phyloP scores from a whole-genome alignment of 1,284 basidiomycete genomes.

The Moesziomyces antarcticus region DNA sequence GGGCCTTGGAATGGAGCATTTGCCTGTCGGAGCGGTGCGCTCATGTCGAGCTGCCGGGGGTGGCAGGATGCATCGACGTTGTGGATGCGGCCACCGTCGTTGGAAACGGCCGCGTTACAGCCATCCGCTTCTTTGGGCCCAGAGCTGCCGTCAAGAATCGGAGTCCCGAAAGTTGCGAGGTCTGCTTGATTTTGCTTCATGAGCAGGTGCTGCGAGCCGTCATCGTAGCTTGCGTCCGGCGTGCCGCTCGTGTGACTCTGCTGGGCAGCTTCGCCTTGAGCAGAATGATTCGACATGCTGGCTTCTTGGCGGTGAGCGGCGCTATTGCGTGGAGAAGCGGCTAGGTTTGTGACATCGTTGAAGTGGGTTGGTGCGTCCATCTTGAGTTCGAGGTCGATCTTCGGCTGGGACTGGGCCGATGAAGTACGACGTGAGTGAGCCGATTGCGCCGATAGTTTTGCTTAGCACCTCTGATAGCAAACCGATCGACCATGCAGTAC shows the following conservation, averaged over 20 bases:
- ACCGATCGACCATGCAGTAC: too few relatives aligned
- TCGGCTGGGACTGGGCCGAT: constrained; percentile 3
- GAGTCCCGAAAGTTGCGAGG: constrained; percentile 4
- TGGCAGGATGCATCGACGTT: background rate
- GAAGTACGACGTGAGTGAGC: too few relatives aligned
- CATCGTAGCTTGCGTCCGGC: constrained; percentile 7
- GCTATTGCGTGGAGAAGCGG: constrained; percentile 8
- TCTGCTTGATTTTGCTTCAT: constrained; percentile 15
- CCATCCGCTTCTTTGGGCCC: too few relatives aligned
- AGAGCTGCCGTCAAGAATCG: background rate
- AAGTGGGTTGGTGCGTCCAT: constrained; percentile 27
- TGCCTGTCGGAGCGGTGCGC: background rate
- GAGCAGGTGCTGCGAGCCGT: constrained; percentile 15
- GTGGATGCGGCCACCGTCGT: background rate
- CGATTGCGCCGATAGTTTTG: too few relatives aligned
- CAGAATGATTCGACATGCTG: too few relatives aligned
- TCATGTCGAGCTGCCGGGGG: constrained; percentile 2
- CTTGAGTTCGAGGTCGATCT: constrained; percentile 29
- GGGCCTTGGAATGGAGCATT: background rate
- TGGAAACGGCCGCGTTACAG: too few relatives aligned
- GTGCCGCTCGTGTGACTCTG: constrained; percentile 1
- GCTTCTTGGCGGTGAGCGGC: background rate
- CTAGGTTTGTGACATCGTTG: constrained; percentile 35
- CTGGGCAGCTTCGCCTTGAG: background rate
- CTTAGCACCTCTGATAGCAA: too few relatives aligned